Base-by-base conservation (phyloP, 495 filamentous ascomycete species). In the Wilcoxina mikolae region DNA sequence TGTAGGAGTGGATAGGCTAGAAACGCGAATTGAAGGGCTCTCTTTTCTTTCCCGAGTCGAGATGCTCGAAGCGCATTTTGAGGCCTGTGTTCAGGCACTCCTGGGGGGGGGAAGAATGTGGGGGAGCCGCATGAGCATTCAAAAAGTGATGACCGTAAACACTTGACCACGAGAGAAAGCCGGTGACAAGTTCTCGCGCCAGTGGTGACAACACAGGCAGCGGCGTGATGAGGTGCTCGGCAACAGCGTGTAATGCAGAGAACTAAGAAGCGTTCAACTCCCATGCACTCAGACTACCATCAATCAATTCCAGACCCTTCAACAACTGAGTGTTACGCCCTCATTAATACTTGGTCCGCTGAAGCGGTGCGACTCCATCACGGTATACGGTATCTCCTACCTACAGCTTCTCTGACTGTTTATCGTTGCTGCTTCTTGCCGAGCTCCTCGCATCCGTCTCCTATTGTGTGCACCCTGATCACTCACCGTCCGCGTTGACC, bases 181-280 rank as follows among this genome's bases (percentile, higher is more conserved):
- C n/a, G 22, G 43, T 46, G 15, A 46, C 23, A 2, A 46, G 43
- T 46, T 15, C 43, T 46, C 23, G 23, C 22, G n/a, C 17, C 15
- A 20, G 43, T n/a, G n/a, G n/a, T 46, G 43, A 46, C 43, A 46
- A 46, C 43, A 17, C 35, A 46, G 17, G 43, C 43, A n/a, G 11
- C 17, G 24, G 43, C 43, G 43, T 46, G 43, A 18, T 46, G 17
- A 46, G 23, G 15, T 18, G 17, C 43, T 46, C 43, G n/a, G 43
- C 23, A 25, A 18, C n/a, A 46, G 43, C 43, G 43, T 25, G 43
- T 46, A 46, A 46, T 46, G 23, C 43, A 46, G 43, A 46, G 43
- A 46, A 46, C 43, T 46, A 46, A 25, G 23, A 15, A 39, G 35
- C 35, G 35, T 39, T 39, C 2, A 39, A 39, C 35, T 39, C 35